Evolutionary conservation across 176 grass and related monocot genomes (phyloP), one percentile per base, ranked within the genome.

Genomic region (Bolboschoenus planiculmis): DNA sequence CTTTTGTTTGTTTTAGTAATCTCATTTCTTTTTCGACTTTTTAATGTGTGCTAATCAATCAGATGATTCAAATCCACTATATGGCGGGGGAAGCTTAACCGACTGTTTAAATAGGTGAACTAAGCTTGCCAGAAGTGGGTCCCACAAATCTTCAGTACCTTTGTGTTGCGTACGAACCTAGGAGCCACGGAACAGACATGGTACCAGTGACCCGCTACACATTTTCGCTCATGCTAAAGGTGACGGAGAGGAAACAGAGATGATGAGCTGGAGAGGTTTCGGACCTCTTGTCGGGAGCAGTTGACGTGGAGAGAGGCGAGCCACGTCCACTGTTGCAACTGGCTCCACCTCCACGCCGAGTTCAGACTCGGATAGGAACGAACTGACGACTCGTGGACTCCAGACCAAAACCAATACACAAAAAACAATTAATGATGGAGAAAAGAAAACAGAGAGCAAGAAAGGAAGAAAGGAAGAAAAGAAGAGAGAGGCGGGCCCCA

Each of bases 241-340:
- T 10, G n/a, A 53, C 43, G 53, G 26, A 9, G 0, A 53, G 15
- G 6, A 53, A 20, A 30, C 26, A 76, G 27, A 77, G 14, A 53
- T 20, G 14, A 73, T 47, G 72, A 77, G 23, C 71, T 20, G 72
- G 72, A 76, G 44, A 31, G 36, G 4, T 23, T 70, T 1, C 23
- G 36, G 65, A 40, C 65, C 65, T 23, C 16, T 40, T 23, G 34
- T 40, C 6, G 40, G 15, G 8, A 51, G 71, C 8, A 51, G 78
- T 36, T 44, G 57, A 81, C 79, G 79, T 81, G 79, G 79, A 82
- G 57, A 9, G 39, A 82, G 13, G 5, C 24, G 21, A 65, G 59
- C 80, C 80, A 65, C 40, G 59, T 50, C 80, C 58, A 48, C 39
- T 53, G 2, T 14, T 81, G 2, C 9, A 23, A 27, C 58, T 82